phyloP scores from a whole-genome alignment of 768 basidiomycete species.

The Pholiota conissans region DNA sequence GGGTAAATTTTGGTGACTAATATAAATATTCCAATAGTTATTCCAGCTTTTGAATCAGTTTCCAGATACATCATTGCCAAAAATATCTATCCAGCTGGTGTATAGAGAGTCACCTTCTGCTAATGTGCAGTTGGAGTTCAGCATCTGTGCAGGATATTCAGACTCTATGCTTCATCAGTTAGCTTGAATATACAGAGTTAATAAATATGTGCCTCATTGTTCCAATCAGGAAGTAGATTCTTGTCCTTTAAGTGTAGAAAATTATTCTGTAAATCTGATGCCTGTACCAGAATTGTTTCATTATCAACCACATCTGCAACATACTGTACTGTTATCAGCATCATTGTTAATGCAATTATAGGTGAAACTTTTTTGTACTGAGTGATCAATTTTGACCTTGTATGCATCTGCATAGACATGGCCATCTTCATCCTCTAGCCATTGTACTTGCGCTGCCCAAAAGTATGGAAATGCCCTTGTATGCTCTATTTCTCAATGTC shows the following conservation, averaged over 20 bases:
- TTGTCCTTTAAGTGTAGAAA: conserved; percentile 12
- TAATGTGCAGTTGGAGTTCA: conserved; percentile 6
- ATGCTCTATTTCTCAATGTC: too few relatives aligned
- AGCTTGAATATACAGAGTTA: not conserved
- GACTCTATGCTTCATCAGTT: not conserved
- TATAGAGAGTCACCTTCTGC: conserved; percentile 11
- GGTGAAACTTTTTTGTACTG: not conserved
- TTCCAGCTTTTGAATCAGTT: too few relatives aligned
- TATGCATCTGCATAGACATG: conserved; percentile 20
- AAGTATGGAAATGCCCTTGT: too few relatives aligned
- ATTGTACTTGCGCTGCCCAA: too few relatives aligned
- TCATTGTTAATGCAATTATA: conserved; percentile 2
- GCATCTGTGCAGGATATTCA: conserved; percentile 10
- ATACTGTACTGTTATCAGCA: not conserved
- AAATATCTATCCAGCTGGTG: too few relatives aligned
- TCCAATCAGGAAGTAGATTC: not conserved
- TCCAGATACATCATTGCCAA: too few relatives aligned
- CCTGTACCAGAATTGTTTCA: conserved; percentile 11
- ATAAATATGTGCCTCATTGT: not conserved
- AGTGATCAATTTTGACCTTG: conserved; percentile 13
- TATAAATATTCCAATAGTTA: too few relatives aligned
- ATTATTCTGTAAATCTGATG: conserved; percentile 15
- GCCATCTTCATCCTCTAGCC: conserved; percentile 21
- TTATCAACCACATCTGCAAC: conserved; percentile 7
- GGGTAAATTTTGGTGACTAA: too few relatives aligned